Conservation (phyloP, 768 basidiomycete genomes). For the Suillus occidentalis region DNA sequence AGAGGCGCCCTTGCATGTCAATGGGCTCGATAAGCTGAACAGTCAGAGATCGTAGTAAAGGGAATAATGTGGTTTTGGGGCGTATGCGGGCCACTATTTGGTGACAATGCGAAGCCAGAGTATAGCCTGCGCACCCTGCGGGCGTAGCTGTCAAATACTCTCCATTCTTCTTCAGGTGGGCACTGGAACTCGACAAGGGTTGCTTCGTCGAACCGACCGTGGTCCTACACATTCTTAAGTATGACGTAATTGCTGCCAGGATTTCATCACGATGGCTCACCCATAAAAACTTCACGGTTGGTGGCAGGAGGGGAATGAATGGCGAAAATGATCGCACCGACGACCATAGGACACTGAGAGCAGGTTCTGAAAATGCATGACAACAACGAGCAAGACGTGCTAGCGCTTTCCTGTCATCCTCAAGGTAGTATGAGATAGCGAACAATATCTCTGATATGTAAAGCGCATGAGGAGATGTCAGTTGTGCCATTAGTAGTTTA, state of each 20-base stretch:
- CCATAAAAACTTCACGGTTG: constrained; percentile 12
- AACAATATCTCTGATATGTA: constrained; percentile 18
- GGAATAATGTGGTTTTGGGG: not conserved
- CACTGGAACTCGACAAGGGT: constrained; percentile 11
- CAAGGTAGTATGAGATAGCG: constrained; percentile 12
- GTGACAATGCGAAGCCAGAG: constrained; percentile 7
- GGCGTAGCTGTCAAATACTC: constrained; percentile 16
- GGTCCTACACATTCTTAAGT: not conserved
- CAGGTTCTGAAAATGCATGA: constrained; percentile 8
- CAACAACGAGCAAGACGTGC: constrained; percentile 13
- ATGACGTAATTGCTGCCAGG: not conserved
- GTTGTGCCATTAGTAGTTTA: not conserved
- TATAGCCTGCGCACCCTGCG: constrained; percentile 15
- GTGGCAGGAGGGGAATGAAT: constrained; percentile 16
- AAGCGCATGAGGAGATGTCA: constrained; percentile 5
- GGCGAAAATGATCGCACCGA: constrained; percentile 17
- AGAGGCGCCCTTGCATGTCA: constrained; percentile 6
- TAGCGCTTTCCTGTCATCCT: constrained; percentile 13
- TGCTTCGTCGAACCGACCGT: not conserved
- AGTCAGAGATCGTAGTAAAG: not conserved
- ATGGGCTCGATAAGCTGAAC: not conserved
- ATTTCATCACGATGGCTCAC: constrained; percentile 10
- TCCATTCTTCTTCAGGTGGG: constrained; percentile 16
- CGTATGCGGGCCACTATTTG: constrained; percentile 8
- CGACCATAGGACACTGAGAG: constrained; percentile 20